Percentiles rank a stretch among this genome's conserved stretches.
phyloP scores from a whole-genome alignment of 768 basidiomycete genomes.

The Obba rivulosa region DNA sequence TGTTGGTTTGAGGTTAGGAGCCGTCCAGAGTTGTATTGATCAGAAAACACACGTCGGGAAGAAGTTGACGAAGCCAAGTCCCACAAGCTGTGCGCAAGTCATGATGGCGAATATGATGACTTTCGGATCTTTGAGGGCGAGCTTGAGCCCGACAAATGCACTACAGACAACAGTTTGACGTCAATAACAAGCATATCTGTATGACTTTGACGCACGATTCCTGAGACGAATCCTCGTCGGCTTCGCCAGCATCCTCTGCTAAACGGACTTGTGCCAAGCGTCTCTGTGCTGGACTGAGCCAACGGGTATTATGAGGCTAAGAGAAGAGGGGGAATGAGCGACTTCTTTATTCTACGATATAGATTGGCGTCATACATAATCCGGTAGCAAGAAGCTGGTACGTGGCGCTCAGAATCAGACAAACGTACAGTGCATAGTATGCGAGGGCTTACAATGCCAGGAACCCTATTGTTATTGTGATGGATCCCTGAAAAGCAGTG shows the following conservation, averaged over 20 bases:
- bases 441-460: slow-evolving; percentile 45
- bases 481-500: slow-evolving; percentile 40
- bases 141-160: slow-evolving; percentile 42
- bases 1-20: slow-evolving; percentile 14
- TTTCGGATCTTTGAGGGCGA: slow-evolving; percentile 53
- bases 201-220: slow-evolving; percentile 43
- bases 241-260: slow-evolving; percentile 64
- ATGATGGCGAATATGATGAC: slow-evolving; percentile 50
- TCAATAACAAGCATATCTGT: too few relatives aligned
- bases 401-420: neutral
- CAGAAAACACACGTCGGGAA: slow-evolving; percentile 41
- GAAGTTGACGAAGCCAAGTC: slow-evolving; percentile 57
- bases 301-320: slow-evolving; percentile 58
- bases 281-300: slow-evolving; percentile 45
- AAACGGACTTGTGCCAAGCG: slow-evolving; percentile 62
- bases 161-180: slow-evolving; percentile 27
- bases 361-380: slow-evolving; percentile 37
- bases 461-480: slow-evolving; percentile 57
- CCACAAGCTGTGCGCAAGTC: slow-evolving; percentile 43
- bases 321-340: neutral
- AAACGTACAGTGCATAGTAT: neutral
- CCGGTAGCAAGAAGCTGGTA: slow-evolving; percentile 52
- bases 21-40: neutral
- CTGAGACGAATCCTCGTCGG: slow-evolving; percentile 50
- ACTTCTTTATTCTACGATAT: neutral